Conservation (phyloP, 257 asterid genomes). For the Coffea canephora region DNA sequence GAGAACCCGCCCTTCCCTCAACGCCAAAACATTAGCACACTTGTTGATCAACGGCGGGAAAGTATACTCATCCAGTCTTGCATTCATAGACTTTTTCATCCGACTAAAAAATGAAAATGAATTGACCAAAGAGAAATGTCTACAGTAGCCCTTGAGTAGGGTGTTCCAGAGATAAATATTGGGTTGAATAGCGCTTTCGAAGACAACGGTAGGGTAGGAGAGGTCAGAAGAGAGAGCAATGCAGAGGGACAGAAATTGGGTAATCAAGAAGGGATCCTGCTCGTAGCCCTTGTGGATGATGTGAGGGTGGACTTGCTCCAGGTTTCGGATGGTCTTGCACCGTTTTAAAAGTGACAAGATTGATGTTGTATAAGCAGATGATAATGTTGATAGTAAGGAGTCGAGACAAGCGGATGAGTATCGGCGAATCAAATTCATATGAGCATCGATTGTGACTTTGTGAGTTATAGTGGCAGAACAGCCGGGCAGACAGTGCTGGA, state of each 20-base stretch:
- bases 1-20: slow-evolving; percentile 56
- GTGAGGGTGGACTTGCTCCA: slow-evolving; percentile 50
- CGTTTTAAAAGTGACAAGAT: slow-evolving; percentile 33
- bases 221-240: slow-evolving; percentile 30
- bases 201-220: slow-evolving; percentile 44
- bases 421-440: neutral
- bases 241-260: slow-evolving; percentile 51
- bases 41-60: slow-evolving; percentile 58
- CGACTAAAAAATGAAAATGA: slow-evolving; percentile 40
- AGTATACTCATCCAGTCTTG: slow-evolving; percentile 55
- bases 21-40: slow-evolving; percentile 40
- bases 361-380: slow-evolving; percentile 11
- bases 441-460: neutral
- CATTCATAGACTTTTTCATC: slow-evolving; percentile 35
- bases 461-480: neutral
- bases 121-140: slow-evolving; percentile 28
- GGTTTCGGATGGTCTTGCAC: slow-evolving; percentile 40
- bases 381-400: neutral
- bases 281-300: slow-evolving; percentile 58
- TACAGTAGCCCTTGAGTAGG: slow-evolving; percentile 47
- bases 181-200: slow-evolving; percentile 47
- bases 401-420: neutral
- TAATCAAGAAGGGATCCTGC: slow-evolving; percentile 53
- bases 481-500: neutral
- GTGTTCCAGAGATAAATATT: slow-evolving; percentile 63